phyloP scores from a whole-genome alignment of 371 early-diverging fungal genomes.

The Mortierella polycephala region DNA sequence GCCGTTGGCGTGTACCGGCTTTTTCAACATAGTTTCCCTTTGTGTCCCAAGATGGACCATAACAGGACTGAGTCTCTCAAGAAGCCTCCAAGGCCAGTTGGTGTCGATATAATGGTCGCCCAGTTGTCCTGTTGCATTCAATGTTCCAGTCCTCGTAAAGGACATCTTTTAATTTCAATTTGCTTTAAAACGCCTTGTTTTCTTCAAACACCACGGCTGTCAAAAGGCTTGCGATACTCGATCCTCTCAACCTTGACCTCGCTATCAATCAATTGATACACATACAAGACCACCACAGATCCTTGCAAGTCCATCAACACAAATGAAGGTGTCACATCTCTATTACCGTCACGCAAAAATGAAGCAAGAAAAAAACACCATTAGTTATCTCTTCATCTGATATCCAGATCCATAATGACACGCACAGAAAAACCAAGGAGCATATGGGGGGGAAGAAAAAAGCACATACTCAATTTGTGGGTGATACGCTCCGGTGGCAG shows the following conservation, averaged over 20 bases:
- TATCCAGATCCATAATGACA: too few relatives aligned
- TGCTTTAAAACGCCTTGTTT: background rate
- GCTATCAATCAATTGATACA: conserved; percentile 90
- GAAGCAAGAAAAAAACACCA: too few relatives aligned
- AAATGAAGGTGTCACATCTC: conserved; percentile 86
- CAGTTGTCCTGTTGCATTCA: too few relatives aligned
- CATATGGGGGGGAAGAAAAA: background rate
- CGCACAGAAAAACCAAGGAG: background rate
- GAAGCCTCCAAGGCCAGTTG: too few relatives aligned
- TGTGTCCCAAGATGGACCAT: too few relatives aligned
- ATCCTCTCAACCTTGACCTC: conserved; percentile 94
- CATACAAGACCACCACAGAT: conserved; percentile 81
- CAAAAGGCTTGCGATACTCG: conserved; percentile 78
- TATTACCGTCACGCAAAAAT: conserved; percentile 19
- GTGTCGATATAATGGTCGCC: too few relatives aligned
- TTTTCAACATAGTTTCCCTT: too few relatives aligned
- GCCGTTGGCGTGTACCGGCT: too few relatives aligned
- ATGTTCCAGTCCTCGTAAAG: too few relatives aligned
- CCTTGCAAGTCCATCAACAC: conserved; percentile 95
- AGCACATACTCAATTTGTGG: conserved; percentile 60
- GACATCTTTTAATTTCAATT: too few relatives aligned
- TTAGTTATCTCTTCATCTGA: too few relatives aligned
- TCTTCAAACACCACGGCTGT: conserved; percentile 37
- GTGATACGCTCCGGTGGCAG: conserved; percentile 89
- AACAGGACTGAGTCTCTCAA: too few relatives aligned